These are phyloP conservation scores for Nepenthes mirabilis DNA, from an alignment of 148 eudicot species.

Conservation along the genomic window DNA sequence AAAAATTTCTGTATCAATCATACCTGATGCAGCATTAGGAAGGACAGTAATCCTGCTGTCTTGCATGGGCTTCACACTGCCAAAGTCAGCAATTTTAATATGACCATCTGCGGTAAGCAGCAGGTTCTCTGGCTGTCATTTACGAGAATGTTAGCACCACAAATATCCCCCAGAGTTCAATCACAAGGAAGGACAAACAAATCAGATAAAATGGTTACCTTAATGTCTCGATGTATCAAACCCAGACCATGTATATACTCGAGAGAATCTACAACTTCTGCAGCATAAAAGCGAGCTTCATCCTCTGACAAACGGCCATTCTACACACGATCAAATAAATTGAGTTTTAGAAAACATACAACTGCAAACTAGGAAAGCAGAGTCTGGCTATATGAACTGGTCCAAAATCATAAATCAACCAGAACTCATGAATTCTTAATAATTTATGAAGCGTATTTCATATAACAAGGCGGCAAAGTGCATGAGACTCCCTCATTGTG, in stretches of 20 bases:
- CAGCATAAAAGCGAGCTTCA: constrained; percentile 93
- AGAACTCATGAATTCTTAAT: not conserved
- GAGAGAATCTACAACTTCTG: constrained; percentile 95
- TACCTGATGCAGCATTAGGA: constrained; percentile 96
- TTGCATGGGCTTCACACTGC: constrained; percentile 98
- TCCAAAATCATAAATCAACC: not conserved
- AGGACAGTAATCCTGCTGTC: constrained; percentile 89
- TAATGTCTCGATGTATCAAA: constrained; percentile 91
- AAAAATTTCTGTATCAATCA: not conserved
- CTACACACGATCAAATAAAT: constrained; percentile 38
- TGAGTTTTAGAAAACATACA: constrained; percentile 6
- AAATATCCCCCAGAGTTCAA: not conserved
- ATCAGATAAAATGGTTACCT: constrained; percentile 35
- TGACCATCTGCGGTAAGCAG: constrained; percentile 90
- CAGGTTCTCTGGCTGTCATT: constrained; percentile 92
- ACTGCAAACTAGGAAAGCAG: not conserved
- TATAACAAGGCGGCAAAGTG: too few species aligned
- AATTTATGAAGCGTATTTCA: not conserved
- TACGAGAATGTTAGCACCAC: constrained; percentile 13
- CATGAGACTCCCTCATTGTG: too few species aligned
- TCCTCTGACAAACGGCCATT: constrained; percentile 90
- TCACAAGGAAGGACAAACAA: not conserved
- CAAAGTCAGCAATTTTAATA: constrained; percentile 96
- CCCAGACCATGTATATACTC: constrained; percentile 95
- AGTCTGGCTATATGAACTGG: not conserved